phyloP scores from a whole-genome alignment of 2,329 filamentous ascomycete genomes.

The Kalmusia sp. region DNA sequence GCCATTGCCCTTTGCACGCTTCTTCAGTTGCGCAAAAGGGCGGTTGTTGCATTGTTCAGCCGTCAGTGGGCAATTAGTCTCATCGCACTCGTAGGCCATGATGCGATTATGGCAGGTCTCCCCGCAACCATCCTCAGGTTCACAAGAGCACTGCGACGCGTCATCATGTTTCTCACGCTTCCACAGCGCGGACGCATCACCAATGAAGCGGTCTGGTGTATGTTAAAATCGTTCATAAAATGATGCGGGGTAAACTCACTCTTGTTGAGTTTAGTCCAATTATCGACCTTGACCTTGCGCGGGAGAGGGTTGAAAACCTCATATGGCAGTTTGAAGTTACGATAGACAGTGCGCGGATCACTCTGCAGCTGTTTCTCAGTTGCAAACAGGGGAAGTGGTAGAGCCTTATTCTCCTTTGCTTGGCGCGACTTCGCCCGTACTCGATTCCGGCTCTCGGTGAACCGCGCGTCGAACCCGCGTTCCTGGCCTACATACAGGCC shows the following conservation, averaged over 20 bases:
- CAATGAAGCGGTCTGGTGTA: constrained; percentile 81
- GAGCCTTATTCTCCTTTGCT: constrained; percentile 59
- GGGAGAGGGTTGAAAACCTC: constrained; percentile 89
- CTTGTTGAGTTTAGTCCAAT: constrained; percentile 90
- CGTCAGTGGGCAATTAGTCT: constrained; percentile 83
- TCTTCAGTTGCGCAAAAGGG: constrained; percentile 80
- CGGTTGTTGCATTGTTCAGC: constrained; percentile 82
- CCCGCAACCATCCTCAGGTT: constrained; percentile 76
- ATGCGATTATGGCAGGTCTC: constrained; percentile 93
- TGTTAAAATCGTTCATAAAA: constrained; percentile 17
- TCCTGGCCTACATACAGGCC: constrained; percentile 87
- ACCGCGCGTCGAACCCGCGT: constrained; percentile 48
- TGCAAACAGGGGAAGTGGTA: constrained; percentile 81
- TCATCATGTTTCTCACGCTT: constrained; percentile 75
- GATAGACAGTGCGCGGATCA: constrained; percentile 54
- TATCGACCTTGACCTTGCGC: constrained; percentile 86
- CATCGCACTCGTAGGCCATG: constrained; percentile 97
- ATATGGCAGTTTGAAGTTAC: constrained; percentile 88
- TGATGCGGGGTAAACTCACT: constrained; percentile 63
- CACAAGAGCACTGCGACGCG: constrained; percentile 67
- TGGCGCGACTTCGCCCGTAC: constrained; percentile 38
- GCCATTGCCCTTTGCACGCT: constrained; percentile 73
- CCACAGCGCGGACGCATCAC: constrained; percentile 81
- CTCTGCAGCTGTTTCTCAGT: constrained; percentile 74
- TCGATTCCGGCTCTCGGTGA: constrained; percentile 56